A percentile compares a stretch with the other conserved stretches of the same genome.
These are phyloP conservation scores for Trichoderma pleuroti DNA, from an alignment of 2,329 filamentous ascomycete genomes.

Conservation along the genomic window DNA sequence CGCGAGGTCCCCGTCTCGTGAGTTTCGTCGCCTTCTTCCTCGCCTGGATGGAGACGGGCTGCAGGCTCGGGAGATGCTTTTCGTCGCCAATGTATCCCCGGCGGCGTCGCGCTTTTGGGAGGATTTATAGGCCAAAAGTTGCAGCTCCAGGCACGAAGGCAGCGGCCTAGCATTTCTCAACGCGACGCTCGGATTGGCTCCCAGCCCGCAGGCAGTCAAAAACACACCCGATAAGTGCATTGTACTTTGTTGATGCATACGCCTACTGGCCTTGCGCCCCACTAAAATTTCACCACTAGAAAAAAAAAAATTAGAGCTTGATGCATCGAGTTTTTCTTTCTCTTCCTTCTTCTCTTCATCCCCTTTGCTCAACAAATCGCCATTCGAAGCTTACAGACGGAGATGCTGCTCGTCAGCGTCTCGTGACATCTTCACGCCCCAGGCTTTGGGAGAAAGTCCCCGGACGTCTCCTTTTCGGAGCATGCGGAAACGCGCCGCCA, in stretches of 20 bases:
- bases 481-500: conserved; percentile 98
- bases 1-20: conserved; percentile 5
- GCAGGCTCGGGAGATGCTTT: not conserved
- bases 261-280: conserved; percentile 21
- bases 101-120: conserved; percentile 14
- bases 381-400: conserved; percentile 98
- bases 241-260: conserved; percentile 21
- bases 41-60: not conserved
- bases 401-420: conserved; percentile 42
- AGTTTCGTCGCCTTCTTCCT: not conserved
- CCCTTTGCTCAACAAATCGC: conserved; percentile 99
- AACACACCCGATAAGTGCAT: conserved; percentile 20
- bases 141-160: conserved; percentile 19
- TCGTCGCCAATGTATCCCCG: not conserved
- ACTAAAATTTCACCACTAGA: conserved; percentile 17
- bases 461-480: conserved; percentile 65
- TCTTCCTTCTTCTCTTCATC: conserved; percentile 44
- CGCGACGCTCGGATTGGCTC: conserved; percentile 29
- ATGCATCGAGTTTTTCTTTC: conserved; percentile 16
- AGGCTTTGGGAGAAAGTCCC: conserved; percentile 99
- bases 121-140: conserved; percentile 10
- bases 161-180: conserved; percentile 20
- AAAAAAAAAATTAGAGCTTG: conserved; percentile 29
- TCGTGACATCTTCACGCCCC: conserved; percentile 29
- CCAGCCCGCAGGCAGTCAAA: conserved; percentile 5